These are phyloP conservation scores for Vitellaria paradoxa DNA, from an alignment of 179 eudicot species.

Conservation along the genomic window DNA sequence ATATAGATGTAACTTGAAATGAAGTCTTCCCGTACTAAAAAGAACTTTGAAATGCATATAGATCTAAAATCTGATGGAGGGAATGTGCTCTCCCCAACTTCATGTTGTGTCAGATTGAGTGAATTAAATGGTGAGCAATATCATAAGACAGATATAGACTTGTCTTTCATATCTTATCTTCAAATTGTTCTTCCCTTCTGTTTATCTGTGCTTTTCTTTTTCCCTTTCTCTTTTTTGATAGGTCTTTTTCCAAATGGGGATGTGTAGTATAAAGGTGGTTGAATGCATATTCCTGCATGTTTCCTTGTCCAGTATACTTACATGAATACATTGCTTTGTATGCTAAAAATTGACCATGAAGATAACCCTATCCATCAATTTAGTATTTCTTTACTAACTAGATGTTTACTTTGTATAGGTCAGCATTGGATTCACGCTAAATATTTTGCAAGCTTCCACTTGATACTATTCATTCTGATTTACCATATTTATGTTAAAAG, in stretches of 20 bases:
- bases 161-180: conserved; percentile 66
- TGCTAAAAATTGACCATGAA: conserved; percentile 2
- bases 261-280: conserved; percentile 1
- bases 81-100: conserved; percentile 34
- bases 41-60: conserved; percentile 28
- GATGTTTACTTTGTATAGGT: neutral
- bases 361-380: neutral
- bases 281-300: conserved; percentile 4
- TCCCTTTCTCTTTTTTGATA: conserved; percentile 4
- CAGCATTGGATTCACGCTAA: neutral
- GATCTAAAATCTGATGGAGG: conserved; percentile 46
- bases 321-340: conserved; percentile 18
- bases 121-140: conserved; percentile 57
- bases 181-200: conserved; percentile 25
- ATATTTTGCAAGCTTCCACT: neutral
- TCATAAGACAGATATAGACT: conserved; percentile 63
- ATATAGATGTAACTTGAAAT: conserved; percentile 40
- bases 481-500: neutral
- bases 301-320: conserved; percentile 22
- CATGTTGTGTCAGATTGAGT: conserved; percentile 38
- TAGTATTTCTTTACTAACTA: neutral
- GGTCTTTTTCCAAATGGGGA: conserved; percentile 3
- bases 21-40: conserved; percentile 45
- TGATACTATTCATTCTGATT: neutral
- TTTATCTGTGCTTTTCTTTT: conserved; percentile 18